Evolutionary conservation across 495 filamentous ascomycete species (phyloP), one percentile per base, ranked within the genome.

Genomic region (Xylaria bambusicola): DNA sequence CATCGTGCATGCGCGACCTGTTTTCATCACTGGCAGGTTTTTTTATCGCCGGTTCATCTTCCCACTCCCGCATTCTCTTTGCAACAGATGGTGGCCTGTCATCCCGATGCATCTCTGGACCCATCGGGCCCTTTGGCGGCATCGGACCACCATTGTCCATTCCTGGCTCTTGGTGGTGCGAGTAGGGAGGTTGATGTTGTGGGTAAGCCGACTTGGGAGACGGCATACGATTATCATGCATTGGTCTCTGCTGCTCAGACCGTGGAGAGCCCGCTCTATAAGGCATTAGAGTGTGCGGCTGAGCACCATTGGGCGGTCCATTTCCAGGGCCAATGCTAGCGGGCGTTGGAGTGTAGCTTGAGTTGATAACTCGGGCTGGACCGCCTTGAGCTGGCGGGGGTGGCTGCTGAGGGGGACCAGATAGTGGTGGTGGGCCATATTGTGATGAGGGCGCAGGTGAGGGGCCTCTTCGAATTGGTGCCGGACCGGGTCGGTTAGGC

Each of bases 1-100:
- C 84, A 67, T 97, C 92, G 24, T 96, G 92, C 67, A 97, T 81
- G 52, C 91, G 88, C 44, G 89, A 88, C 46, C 93, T 87, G 55
- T 78, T 88, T 69, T 98, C 94, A 6, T 97, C 93, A 26, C 84
- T 95, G 4, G 91, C 86, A 42, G 86, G 86, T 77, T 97, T 97
- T 75, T 97, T 96, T 17, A 84, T 76, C 1, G 81, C 79, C 26
- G 82, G 71, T 18, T 96, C 93, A 55, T 92, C 89, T 54, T 97
- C 94, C 90, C 94, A 95, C 65, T 98, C 94, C 38, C 91, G 85
- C 63, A 82, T 78, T 58, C 94, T 83, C 81, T 98, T 98, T 56
- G 91, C 88, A 40, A 87, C 88, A 7, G 86, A 81, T 20, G 89
- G 84, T 36, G 93, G 89, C 44, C 94, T 84, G 42, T 97, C 91